Evolutionary conservation across 2,329 filamentous ascomycete species (phyloP).

Genomic region (Aspergillus arachidicola): DNA sequence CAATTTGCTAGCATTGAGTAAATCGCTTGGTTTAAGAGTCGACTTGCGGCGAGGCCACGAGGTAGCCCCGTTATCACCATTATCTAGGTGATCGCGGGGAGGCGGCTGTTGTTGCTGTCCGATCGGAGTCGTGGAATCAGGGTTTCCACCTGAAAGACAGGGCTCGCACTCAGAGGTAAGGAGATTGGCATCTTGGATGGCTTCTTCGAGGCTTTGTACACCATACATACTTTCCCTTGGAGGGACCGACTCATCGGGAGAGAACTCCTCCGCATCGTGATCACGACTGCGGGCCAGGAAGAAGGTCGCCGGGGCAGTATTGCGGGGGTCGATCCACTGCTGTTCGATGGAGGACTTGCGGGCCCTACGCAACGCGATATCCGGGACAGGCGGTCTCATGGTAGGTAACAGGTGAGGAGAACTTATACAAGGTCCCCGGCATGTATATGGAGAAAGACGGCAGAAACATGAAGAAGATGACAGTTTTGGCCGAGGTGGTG

Average conservation of each 20-base stretch:
- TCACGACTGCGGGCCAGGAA: slow-evolving; percentile 59
- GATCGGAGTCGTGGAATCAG: slow-evolving; percentile 11
- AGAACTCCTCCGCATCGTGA: slow-evolving; percentile 40
- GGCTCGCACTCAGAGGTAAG: slow-evolving; percentile 13
- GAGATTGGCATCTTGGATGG: slow-evolving; percentile 45
- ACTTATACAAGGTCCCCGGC: background rate
- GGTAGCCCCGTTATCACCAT: slow-evolving; percentile 26
- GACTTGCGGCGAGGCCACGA: slow-evolving; percentile 33
- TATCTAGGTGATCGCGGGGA: slow-evolving; percentile 16
- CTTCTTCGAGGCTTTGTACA: slow-evolving; percentile 60
- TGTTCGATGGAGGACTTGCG: slow-evolving; percentile 40
- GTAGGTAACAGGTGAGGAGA: slow-evolving; percentile 19
- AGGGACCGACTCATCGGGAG: slow-evolving; percentile 31
- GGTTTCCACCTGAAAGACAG: background rate
- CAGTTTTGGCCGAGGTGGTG: background rate
- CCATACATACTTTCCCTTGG: slow-evolving; percentile 55
- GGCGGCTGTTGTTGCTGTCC: slow-evolving; percentile 14
- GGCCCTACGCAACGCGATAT: slow-evolving; percentile 34
- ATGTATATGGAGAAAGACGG: background rate
- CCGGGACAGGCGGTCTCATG: slow-evolving; percentile 43
- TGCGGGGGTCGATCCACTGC: slow-evolving; percentile 41
- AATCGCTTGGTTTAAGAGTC: slow-evolving; percentile 32
- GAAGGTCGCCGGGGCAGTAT: slow-evolving; percentile 57
- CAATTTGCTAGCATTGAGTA: slow-evolving; percentile 16
- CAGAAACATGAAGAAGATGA: background rate